A percentile compares a stretch with the other conserved stretches of the same genome.
Evolutionary conservation across 768 basidiomycete species (phyloP).

Genomic region (Collybia nuda): DNA sequence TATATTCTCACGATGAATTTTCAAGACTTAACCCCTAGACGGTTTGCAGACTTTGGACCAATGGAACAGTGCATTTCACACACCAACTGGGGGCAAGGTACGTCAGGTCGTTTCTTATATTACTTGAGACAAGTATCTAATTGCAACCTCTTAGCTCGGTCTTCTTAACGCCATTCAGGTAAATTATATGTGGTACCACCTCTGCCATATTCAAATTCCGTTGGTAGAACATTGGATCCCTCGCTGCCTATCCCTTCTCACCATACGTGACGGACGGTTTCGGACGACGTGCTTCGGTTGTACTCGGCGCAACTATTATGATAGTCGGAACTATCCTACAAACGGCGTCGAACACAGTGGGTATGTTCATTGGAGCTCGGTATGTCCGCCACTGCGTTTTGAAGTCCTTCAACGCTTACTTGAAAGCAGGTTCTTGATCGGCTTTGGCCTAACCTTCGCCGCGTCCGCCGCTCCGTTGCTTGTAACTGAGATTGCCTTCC

Average conservation of each 20-base stretch:
- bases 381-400: conserved; percentile 3
- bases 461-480: conserved; percentile 73
- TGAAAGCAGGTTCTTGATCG: conserved; percentile 49
- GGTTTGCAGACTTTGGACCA: conserved; percentile 56
- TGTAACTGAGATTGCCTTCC: conserved; percentile 74
- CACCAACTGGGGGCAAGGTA: conserved; percentile 45
- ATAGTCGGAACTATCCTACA: conserved; percentile 56
- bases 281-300: conserved; percentile 58
- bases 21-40: conserved; percentile 21
- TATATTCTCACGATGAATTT: neutral
- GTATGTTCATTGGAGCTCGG: conserved; percentile 71
- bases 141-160: conserved; percentile 32
- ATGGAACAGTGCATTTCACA: conserved; percentile 54
- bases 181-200: conserved; percentile 5
- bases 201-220: neutral
- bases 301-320: conserved; percentile 62
- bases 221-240: conserved; percentile 54
- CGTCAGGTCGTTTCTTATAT: neutral
- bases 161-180: conserved; percentile 66
- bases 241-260: conserved; percentile 60
- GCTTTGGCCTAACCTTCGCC: conserved; percentile 65
- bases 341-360: conserved; percentile 55
- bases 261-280: conserved; percentile 63
- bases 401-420: neutral
- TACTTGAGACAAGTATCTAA: neutral